phyloP scores from a whole-genome alignment of 1,284 basidiomycete genomes.

The Fistulinella staudtii region DNA sequence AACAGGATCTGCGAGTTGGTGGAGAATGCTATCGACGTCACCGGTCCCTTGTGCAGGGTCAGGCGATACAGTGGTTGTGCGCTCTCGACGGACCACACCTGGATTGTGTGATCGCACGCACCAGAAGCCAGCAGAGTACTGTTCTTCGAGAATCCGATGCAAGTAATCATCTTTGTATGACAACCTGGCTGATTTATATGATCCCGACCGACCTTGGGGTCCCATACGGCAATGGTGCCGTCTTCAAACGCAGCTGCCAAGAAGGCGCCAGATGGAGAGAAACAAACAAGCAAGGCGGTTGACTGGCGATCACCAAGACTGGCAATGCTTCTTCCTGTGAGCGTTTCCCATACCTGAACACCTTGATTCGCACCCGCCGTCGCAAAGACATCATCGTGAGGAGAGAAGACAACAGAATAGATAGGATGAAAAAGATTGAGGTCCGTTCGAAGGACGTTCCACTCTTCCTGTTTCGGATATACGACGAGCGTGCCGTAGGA shows the following conservation, averaged over 20 bases:
- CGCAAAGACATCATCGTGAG: constrained; percentile 9
- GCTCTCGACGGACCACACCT: constrained; percentile 18
- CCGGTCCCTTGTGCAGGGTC: constrained; percentile 16
- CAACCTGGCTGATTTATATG: constrained; percentile 17
- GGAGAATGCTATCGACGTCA: constrained; percentile 16
- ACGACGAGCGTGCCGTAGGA: constrained; percentile 4
- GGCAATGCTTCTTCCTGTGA: constrained; percentile 20
- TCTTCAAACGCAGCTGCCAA: constrained; percentile 23
- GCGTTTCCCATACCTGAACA: constrained; percentile 22
- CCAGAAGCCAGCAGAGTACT: constrained; percentile 20
- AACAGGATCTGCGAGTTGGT: constrained; percentile 10
- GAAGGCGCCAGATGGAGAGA: constrained; percentile 22
- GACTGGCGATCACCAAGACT: constrained; percentile 15
- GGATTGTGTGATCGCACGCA: constrained; percentile 19
- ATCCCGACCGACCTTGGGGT: constrained; percentile 21
- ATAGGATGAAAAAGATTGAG: constrained; percentile 6
- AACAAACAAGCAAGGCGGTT: constrained; percentile 19
- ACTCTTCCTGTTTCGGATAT: not conserved
- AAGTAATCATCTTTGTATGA: constrained; percentile 16
- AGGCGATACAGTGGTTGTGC: constrained; percentile 10
- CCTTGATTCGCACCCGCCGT: constrained; percentile 17
- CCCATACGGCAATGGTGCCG: constrained; percentile 25
- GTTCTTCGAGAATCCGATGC: constrained; percentile 23
- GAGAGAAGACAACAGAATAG: constrained; percentile 20
- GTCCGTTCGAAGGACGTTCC: constrained; percentile 2